Base-by-base conservation (phyloP, 2,329 filamentous ascomycete species). In the Teratosphaeria zuluensis region DNA sequence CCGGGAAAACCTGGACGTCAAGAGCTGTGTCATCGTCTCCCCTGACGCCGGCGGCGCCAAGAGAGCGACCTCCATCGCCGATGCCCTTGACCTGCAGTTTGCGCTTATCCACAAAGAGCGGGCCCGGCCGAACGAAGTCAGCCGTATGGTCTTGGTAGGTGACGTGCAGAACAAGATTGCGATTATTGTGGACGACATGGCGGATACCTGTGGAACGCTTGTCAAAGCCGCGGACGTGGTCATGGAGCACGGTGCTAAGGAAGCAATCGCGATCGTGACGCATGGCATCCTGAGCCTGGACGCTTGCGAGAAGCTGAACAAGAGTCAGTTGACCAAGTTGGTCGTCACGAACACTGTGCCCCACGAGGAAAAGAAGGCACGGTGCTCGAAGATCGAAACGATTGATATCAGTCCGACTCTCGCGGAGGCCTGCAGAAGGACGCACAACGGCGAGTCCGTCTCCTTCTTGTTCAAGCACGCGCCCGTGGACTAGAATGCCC, bases 131-230 rank as follows among this genome's bases (percentile, higher is more conserved):
- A 95, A 95, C 69, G 91, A 95, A 70, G 91, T 96, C 61, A 90
- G 88, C 9, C 87, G 90, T 68, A 95, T 96, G 90, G 89, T 91
- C 0, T 86, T 99, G n/a, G 92, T 97, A 55, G 94, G 94, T 65
- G 91, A 95, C 65, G 94, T 97, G 53, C 83, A 85, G 65, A 89
- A 89, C 76, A 94, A 94, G 78, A 86, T 92, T 32, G 92, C 92
- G 61, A 96, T 99, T 70, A 85, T 99, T 54, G 92, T 99, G 54
- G 92, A 97, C 73, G 92, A 97, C 73, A 96, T 97, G 90, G 92
- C 92, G 33, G 92, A 97, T 72, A 96, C 92, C 3, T 96, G 92
- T 73, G 91, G 91, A 65, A 96, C 90, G 1, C 79, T 89, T 12
- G 84, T 81, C 73, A 97, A 97, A 78, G 94, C 92, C 2, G 94